Evolutionary conservation across 345 rosid genomes (phyloP).

Genomic region (Mangifera indica): DNA sequence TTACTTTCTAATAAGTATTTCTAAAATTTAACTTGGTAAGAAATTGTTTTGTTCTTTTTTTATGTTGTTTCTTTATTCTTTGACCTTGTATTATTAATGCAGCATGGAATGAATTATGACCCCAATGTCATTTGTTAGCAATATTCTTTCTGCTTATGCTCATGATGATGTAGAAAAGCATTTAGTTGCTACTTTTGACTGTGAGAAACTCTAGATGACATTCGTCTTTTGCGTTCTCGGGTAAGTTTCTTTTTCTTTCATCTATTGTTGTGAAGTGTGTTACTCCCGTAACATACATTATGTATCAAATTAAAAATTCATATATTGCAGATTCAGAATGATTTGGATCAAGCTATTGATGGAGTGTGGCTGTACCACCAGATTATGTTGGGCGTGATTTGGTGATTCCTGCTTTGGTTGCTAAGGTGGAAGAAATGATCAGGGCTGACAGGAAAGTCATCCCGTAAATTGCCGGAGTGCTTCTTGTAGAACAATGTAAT

Average conservation of each 20-base stretch:
- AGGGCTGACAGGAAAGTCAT: conserved; percentile 51
- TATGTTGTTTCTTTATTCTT: not conserved
- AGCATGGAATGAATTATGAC: conserved; percentile 56
- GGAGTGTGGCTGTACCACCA: conserved; percentile 48
- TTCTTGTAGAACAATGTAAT: not conserved
- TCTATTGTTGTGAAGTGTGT: not conserved
- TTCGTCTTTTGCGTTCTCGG: conserved; percentile 41
- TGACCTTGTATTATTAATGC: not conserved
- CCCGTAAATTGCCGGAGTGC: conserved; percentile 28
- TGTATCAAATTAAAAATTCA: too few relatives aligned
- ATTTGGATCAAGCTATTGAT: conserved; percentile 45
- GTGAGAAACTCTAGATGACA: conserved; percentile 48
- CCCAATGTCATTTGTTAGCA: conserved; percentile 53
- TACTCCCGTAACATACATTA: too few relatives aligned
- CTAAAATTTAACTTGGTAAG: not conserved
- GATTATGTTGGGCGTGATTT: conserved; percentile 46
- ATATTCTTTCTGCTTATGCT: conserved; percentile 54
- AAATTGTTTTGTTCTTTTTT: not conserved
- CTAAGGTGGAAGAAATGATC: conserved; percentile 54
- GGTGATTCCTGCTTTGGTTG: conserved; percentile 54
- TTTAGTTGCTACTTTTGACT: conserved; percentile 45
- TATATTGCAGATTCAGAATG: conserved; percentile 42
- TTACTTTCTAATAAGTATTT: not conserved
- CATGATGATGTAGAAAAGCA: conserved; percentile 51
- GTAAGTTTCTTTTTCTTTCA: conserved; percentile 29